These are phyloP conservation scores for Carex kokanica DNA, from an alignment of 176 grass and related monocot species.

Conservation along the genomic window DNA sequence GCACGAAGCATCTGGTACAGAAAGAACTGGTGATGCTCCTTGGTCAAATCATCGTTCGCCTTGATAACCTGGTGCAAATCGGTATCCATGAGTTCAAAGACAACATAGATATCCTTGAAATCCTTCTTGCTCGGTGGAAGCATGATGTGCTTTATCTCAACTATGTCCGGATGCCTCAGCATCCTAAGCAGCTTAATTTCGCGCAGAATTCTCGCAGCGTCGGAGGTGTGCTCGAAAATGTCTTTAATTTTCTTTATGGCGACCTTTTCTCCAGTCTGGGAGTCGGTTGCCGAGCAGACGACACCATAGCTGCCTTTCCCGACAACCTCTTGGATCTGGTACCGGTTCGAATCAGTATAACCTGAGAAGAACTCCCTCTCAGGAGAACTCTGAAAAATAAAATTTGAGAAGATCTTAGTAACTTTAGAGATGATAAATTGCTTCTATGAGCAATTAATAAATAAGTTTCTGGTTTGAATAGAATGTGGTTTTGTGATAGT, in stretches of 20 bases:
- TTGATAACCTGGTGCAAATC: constrained; percentile 99
- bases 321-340: constrained; percentile 79
- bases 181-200: constrained; percentile 91
- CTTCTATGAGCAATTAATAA: background rate
- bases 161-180: constrained; percentile 83
- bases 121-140: constrained; percentile 75
- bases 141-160: constrained; percentile 95
- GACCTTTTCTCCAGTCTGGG: constrained; percentile 78
- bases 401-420: constrained; percentile 24
- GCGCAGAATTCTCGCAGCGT: constrained; percentile 81
- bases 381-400: constrained; percentile 49
- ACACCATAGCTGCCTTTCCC: constrained; percentile 95
- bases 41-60: constrained; percentile 92
- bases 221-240: constrained; percentile 82
- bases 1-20: constrained; percentile 95
- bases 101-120: constrained; percentile 87
- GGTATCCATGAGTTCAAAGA: constrained; percentile 92
- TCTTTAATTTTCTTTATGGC: constrained; percentile 92
- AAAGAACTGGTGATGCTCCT: constrained; percentile 92
- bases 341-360: constrained; percentile 71
- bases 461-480: background rate
- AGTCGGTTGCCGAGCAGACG: constrained; percentile 87
- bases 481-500: background rate
- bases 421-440: background rate
- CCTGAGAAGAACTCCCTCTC: constrained; percentile 94